Percentiles rank a stretch among this genome's conserved stretches.
These are phyloP conservation scores for Hebeloma cylindrosporum DNA, from an alignment of 768 basidiomycete species.

Conservation along the genomic window DNA sequence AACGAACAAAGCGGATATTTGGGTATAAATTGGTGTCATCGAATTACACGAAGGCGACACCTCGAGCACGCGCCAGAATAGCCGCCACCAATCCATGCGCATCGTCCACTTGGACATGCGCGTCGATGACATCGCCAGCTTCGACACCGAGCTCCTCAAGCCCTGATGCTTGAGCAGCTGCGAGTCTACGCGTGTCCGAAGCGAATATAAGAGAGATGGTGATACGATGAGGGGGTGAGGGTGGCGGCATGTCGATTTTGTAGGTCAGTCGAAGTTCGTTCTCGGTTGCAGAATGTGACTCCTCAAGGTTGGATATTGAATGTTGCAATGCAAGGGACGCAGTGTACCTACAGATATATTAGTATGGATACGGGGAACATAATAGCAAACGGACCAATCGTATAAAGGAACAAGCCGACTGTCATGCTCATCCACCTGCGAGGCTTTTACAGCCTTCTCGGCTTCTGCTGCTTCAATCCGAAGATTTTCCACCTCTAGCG, in stretches of 20 bases:
- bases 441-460: slow-evolving; percentile 64
- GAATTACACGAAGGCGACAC: slow-evolving; percentile 15
- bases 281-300: slow-evolving; percentile 61
- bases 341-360: slow-evolving; percentile 54
- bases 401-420: slow-evolving; percentile 62
- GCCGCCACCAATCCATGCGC: slow-evolving; percentile 63
- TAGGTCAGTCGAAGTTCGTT: slow-evolving; percentile 80
- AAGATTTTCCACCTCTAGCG: slow-evolving; percentile 55
- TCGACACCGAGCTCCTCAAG: slow-evolving; percentile 53
- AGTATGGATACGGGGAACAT: not conserved
- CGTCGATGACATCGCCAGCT: slow-evolving; percentile 57
- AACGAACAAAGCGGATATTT: slow-evolving; percentile 6
- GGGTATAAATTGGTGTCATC: not conserved
- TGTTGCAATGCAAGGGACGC: slow-evolving; percentile 67
- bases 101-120: slow-evolving; percentile 63
- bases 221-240: slow-evolving; percentile 35
- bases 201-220: slow-evolving; percentile 64
- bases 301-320: slow-evolving; percentile 57
- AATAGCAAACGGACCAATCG: slow-evolving; percentile 53
- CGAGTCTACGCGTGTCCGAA: slow-evolving; percentile 67
- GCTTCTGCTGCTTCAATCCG: slow-evolving; percentile 64
- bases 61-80: slow-evolving; percentile 48
- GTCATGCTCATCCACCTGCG: slow-evolving; percentile 63
- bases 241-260: slow-evolving; percentile 34
- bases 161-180: slow-evolving; percentile 55